Conservation (phyloP, 2,329 filamentous ascomycete genomes). For the Ciborinia camelliae region DNA sequence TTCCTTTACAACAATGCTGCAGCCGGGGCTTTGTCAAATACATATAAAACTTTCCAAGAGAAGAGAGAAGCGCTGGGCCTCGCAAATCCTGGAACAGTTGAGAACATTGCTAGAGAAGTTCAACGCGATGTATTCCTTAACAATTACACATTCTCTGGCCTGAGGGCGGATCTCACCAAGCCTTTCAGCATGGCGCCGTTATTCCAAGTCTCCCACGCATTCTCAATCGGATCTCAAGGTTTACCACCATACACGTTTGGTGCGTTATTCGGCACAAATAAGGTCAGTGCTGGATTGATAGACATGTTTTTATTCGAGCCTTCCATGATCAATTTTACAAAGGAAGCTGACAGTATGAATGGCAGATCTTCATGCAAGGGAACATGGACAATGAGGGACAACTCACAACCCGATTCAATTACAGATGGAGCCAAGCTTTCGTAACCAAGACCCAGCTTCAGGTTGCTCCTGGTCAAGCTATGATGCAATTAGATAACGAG, state of each 20-base stretch:
- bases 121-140: constrained; percentile 94
- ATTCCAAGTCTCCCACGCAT: constrained; percentile 96
- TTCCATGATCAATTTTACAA: background rate
- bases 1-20: constrained; percentile 74
- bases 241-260: constrained; percentile 94
- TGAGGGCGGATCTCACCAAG: constrained; percentile 95
- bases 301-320: background rate
- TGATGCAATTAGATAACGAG: constrained; percentile 93
- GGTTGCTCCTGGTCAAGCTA: constrained; percentile 74
- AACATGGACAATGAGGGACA: constrained; percentile 91
- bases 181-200: constrained; percentile 89
- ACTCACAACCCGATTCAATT: constrained; percentile 87
- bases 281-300: constrained; percentile 54
- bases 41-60: constrained; percentile 77
- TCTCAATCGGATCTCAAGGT: constrained; percentile 85
- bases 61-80: constrained; percentile 84
- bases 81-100: constrained; percentile 87
- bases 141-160: constrained; percentile 94
- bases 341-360: constrained; percentile 26
- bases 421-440: constrained; percentile 75
- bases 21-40: constrained; percentile 66
- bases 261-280: constrained; percentile 87
- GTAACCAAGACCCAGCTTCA: constrained; percentile 87
- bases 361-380: constrained; percentile 88
- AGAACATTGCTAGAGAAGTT: constrained; percentile 85